phyloP scores from a whole-genome alignment of 2,329 filamentous ascomycete genomes.

The Colletotrichum tropicale region DNA sequence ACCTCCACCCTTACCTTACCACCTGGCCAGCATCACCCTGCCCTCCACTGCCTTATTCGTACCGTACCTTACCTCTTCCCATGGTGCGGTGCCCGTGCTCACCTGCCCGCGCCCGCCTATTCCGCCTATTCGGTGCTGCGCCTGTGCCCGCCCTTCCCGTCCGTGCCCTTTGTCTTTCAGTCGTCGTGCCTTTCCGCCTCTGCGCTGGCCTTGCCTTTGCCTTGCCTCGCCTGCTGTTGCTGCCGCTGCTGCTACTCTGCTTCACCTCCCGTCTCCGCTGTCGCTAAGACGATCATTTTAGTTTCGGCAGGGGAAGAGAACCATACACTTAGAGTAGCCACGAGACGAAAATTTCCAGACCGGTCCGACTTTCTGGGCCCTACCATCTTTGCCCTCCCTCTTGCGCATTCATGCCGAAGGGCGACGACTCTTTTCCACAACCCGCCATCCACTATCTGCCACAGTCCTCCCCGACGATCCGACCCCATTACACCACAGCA shows the following conservation, averaged over 20 bases:
- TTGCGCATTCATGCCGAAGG: conserved; percentile 24
- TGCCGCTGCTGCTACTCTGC: not conserved
- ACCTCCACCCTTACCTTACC: not conserved
- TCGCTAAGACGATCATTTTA: conserved; percentile 17
- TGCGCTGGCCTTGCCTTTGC: not conserved
- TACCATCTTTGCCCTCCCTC: not conserved
- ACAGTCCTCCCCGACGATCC: conserved; percentile 1
- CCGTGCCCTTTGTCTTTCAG: not conserved
- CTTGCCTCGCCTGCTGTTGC: not conserved
- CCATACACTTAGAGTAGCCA: conserved; percentile 3
- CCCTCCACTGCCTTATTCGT: not conserved
- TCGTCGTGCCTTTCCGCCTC: not conserved
- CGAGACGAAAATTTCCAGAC: conserved; percentile 12
- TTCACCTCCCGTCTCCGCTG: conserved; percentile 5
- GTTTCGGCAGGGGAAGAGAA: conserved; percentile 21
- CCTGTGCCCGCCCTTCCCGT: not conserved
- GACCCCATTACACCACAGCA: not conserved
- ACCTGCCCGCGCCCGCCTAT: not conserved
- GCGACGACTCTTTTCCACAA: conserved; percentile 17
- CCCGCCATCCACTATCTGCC: conserved; percentile 4
- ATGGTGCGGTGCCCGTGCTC: not conserved
- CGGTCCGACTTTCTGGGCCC: conserved; percentile 13
- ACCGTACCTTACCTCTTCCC: not conserved
- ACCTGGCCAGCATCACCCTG: not conserved
- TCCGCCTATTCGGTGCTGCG: not conserved